Evolutionary conservation across 2,329 filamentous ascomycete genomes (phyloP).

Genomic region (Saccharata proteae): DNA sequence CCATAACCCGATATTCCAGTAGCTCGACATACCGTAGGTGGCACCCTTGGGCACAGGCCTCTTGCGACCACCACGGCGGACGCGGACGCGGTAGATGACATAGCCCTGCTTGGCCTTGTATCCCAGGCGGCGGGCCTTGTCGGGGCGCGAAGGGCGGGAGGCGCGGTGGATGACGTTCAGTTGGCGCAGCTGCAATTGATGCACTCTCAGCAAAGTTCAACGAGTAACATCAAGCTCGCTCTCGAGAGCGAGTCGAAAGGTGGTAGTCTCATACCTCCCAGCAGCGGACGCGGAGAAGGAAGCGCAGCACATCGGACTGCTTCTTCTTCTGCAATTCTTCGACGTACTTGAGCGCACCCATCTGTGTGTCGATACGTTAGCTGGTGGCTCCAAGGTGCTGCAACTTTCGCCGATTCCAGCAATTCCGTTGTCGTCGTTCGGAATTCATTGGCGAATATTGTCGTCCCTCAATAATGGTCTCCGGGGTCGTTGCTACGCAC

Average conservation of each 20-base stretch:
- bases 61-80: slow-evolving; percentile 98
- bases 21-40: slow-evolving; percentile 64
- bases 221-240: slow-evolving; percentile 58
- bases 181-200: slow-evolving; percentile 99
- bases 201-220: slow-evolving; percentile 99
- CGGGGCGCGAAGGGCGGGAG: slow-evolving; percentile 92
- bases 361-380: slow-evolving; percentile 37
- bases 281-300: slow-evolving; percentile 90
- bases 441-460: background rate
- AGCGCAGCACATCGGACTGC: slow-evolving; percentile 99
- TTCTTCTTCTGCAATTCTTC: slow-evolving; percentile 99
- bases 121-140: slow-evolving; percentile 99
- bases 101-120: slow-evolving; percentile 99
- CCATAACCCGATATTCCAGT: slow-evolving; percentile 5
- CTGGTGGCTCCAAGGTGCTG: background rate
- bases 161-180: slow-evolving; percentile 99
- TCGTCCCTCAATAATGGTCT: slow-evolving; percentile 1
- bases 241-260: slow-evolving; percentile 13
- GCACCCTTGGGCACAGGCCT: slow-evolving; percentile 92
- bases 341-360: slow-evolving; percentile 99
- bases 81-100: slow-evolving; percentile 98
- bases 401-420: slow-evolving; percentile 1
- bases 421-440: slow-evolving; percentile 1
- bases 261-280: slow-evolving; percentile 66
- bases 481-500: slow-evolving; percentile 12